phyloP scores from a whole-genome alignment of 257 asterid species.

The Ilex aquifolium region DNA sequence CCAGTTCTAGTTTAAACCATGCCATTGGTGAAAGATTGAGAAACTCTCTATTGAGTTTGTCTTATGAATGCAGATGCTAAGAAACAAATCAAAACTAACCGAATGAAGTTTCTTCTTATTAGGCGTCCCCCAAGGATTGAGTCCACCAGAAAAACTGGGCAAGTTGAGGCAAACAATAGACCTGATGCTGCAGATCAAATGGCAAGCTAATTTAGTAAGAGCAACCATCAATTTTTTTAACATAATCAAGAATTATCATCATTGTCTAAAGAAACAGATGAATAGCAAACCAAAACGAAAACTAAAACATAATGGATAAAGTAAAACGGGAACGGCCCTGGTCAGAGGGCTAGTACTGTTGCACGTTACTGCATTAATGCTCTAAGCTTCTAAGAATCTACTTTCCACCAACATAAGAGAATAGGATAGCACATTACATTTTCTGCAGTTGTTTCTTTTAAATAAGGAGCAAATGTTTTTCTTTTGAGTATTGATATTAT shows the following conservation, averaged over 20 bases:
- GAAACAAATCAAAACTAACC: background rate
- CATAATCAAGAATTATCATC: background rate
- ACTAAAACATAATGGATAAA: background rate
- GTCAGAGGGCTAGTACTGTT: too few species aligned
- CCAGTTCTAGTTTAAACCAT: background rate
- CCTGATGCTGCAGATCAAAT: conserved; percentile 1
- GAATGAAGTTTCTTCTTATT: background rate
- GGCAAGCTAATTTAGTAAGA: background rate
- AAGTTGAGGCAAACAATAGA: conserved; percentile 4
- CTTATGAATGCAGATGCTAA: background rate
- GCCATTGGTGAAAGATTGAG: background rate
- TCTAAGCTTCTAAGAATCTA: too few species aligned
- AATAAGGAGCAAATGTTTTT: too few species aligned
- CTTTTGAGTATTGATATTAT: too few species aligned
- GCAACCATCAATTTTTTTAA: too few species aligned
- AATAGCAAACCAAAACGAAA: background rate
- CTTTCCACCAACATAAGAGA: too few species aligned
- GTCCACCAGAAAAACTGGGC: conserved; percentile 2
- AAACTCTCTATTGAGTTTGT: background rate
- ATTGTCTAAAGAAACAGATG: background rate
- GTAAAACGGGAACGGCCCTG: background rate
- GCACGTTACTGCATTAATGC: too few species aligned
- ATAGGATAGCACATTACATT: too few species aligned
- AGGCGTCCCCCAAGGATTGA: conserved; percentile 5
- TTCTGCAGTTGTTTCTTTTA: too few species aligned